Conservation (phyloP, 2,329 filamentous ascomycete species). For the Gremmenia infestans region DNA sequence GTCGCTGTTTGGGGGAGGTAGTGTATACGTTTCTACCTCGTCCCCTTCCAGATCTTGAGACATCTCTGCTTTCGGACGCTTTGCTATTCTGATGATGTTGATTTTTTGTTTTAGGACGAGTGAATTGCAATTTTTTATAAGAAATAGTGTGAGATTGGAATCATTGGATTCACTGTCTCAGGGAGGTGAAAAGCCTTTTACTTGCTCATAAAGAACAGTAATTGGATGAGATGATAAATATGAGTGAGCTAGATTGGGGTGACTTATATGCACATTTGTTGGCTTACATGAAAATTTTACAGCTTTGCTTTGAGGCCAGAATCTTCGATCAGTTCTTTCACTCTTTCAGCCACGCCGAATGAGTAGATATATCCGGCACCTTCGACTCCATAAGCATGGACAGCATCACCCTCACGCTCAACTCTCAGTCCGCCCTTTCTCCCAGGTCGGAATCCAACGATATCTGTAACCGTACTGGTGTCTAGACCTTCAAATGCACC, state of each 20-base stretch:
- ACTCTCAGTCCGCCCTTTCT: constrained; percentile 23
- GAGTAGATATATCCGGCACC: constrained; percentile 28
- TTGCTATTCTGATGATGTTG: neutral
- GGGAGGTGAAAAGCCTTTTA: neutral
- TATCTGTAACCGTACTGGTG: constrained; percentile 15
- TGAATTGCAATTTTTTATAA: neutral
- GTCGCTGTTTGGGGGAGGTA: neutral
- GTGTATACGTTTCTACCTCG: neutral
- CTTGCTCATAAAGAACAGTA: neutral
- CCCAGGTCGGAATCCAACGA: constrained; percentile 25
- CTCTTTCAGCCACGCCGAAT: constrained; percentile 24
- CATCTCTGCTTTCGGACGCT: neutral
- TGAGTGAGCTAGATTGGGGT: neutral
- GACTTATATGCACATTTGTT: neutral
- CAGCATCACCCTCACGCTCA: constrained; percentile 19
- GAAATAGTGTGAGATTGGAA: neutral
- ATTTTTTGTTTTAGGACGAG: neutral
- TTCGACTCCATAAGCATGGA: constrained; percentile 26
- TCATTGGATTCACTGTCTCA: neutral
- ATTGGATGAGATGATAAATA: neutral
- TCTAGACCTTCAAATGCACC: constrained; percentile 21
- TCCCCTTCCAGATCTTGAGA: neutral
- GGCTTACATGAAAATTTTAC: neutral
- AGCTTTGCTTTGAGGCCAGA: constrained; percentile 5
- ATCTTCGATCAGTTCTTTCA: constrained; percentile 13